These are phyloP conservation scores for Phlebiopsis gigantea DNA, from an alignment of 768 basidiomycete species.

Conservation along the genomic window DNA sequence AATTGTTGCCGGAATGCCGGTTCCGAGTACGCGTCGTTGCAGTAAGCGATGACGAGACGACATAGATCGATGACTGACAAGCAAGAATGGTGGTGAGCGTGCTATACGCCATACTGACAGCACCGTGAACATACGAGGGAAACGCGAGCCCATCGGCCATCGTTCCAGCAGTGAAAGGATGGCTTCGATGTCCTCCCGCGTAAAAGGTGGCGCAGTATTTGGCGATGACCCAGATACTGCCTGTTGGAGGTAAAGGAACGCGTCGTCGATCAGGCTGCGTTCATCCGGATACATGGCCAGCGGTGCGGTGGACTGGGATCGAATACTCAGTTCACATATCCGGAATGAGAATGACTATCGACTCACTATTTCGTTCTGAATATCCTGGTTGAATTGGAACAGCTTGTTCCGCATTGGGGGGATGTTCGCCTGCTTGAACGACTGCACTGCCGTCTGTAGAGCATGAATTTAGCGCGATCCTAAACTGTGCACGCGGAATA, in stretches of 20 bases:
- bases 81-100: not conserved
- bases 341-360: not conserved
- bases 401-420: constrained; percentile 76
- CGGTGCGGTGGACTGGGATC: constrained; percentile 56
- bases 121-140: constrained; percentile 48
- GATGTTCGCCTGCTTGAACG: constrained; percentile 85
- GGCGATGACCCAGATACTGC: constrained; percentile 33
- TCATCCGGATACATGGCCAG: constrained; percentile 71
- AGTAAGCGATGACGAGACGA: constrained; percentile 67
- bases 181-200: constrained; percentile 50
- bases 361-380: constrained; percentile 67
- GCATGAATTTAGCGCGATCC: too few species aligned
- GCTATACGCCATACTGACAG: too few species aligned
- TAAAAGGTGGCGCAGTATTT: constrained; percentile 28
- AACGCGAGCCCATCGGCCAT: constrained; percentile 70
- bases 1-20: constrained; percentile 44
- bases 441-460: constrained; percentile 48
- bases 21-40: constrained; percentile 44
- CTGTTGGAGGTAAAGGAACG: constrained; percentile 53
- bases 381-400: constrained; percentile 64
- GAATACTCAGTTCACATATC: too few species aligned
- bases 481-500: not conserved
- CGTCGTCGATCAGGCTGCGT: constrained; percentile 48
- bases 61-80: constrained; percentile 76
- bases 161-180: constrained; percentile 61